Base-by-base conservation (phyloP, 1,139 yeast species). In the Magnusiomyces ingens region DNA sequence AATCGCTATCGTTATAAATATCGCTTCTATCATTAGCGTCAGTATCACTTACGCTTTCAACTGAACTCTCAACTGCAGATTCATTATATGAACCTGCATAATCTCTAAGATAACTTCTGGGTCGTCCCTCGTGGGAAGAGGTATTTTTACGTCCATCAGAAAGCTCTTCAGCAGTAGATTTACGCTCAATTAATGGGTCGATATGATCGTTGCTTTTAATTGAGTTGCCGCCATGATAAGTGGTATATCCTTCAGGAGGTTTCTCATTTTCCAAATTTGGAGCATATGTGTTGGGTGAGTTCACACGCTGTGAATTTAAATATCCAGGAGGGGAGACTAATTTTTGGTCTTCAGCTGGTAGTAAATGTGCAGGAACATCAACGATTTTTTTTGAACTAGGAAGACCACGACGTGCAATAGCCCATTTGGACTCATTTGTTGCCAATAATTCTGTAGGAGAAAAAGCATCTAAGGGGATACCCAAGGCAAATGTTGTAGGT, bases 381-480 rank as follows among this genome's bases (percentile, higher is more conserved):
- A 8, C 8, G 32, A 26, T 26, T 22, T 50, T 53, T 36, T 49
- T 56, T 43, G 48, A 40, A n/a, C 49, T 49, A 21, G 55, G 55
- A 15, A 49, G 38, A 15, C 48, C 48, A 6, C 55, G 47, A 5
- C 55, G 47, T 6, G 55, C 49, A 36, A 52, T 51, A 12, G 50
- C 43, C 57, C 58, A 54, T 45, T 52, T 54, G 17, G 51, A 54
- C 15, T 54, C 57, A 35, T 40, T 52, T 21, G 32, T 32, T 10
- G 49, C 18, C 3, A 40, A 37, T 3, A 54, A 21, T 42, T 59
- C 63, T 10, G 57, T 58, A 1, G 58, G 58, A 3, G 56, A 50
- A 1, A 64, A 56, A 4, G 69, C 61, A 1, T 53, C 52, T 10
- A 57, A 21, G 2, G 69, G 68, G 21, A 66, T 63, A 1, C 67